Conservation (phyloP, 2,329 filamentous ascomycete species). For the Botryotinia globosa region DNA sequence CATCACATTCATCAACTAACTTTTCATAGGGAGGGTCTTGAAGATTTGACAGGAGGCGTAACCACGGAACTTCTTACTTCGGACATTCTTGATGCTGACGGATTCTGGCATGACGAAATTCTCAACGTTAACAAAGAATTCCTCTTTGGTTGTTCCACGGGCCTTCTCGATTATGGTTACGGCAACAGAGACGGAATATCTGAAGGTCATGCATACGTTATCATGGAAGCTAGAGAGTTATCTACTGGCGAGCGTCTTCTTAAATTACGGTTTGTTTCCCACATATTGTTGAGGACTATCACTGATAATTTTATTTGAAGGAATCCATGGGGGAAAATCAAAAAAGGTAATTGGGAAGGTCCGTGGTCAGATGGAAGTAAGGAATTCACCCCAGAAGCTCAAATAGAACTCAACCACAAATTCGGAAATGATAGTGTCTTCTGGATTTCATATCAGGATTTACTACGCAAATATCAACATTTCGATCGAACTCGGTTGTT, state of each 20-base stretch:
- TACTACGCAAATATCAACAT: constrained; percentile 59
- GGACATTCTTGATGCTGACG: constrained; percentile 73
- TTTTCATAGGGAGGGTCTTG: constrained; percentile 47
- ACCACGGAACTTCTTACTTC: constrained; percentile 68
- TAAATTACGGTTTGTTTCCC: constrained; percentile 44
- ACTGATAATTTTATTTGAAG: constrained; percentile 17
- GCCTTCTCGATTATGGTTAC: constrained; percentile 60
- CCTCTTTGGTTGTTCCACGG: constrained; percentile 67
- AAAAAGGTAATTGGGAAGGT: constrained; percentile 59
- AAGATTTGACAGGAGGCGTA: constrained; percentile 64
- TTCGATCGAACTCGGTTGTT: constrained; percentile 63
- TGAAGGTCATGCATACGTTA: constrained; percentile 58
- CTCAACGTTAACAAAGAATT: constrained; percentile 79
- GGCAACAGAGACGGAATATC: constrained; percentile 58
- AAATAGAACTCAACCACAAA: constrained; percentile 55
- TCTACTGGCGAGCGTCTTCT: constrained; percentile 54
- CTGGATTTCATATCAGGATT: constrained; percentile 62
- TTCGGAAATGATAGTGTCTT: constrained; percentile 63
- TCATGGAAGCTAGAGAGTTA: constrained; percentile 56
- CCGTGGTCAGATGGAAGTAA: constrained; percentile 57
- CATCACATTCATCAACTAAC: constrained; percentile 18
- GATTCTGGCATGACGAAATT: constrained; percentile 81
- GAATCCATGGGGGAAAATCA: constrained; percentile 59
- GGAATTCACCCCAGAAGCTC: constrained; percentile 58
- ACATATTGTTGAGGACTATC: neutral